A percentile compares a stretch with the other conserved stretches of the same genome.
These are phyloP conservation scores for Dendrobium officinale DNA, from an alignment of 106 monocot genomes.

Conservation along the genomic window DNA sequence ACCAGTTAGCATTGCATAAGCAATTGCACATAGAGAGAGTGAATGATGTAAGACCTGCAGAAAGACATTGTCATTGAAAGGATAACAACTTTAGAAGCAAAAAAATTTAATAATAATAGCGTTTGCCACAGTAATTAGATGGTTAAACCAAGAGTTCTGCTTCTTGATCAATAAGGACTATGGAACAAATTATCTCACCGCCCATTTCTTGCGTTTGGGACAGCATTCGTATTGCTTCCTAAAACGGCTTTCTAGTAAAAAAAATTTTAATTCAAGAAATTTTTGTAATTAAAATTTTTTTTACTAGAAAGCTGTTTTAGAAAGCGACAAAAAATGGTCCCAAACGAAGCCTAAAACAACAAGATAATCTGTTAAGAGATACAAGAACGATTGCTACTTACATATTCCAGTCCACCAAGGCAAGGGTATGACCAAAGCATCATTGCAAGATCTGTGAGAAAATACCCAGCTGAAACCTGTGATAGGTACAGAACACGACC, in stretches of 20 bases:
- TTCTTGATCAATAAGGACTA: neutral
- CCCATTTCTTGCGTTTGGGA: neutral
- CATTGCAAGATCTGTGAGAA: conserved; percentile 76
- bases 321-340: too few species aligned
- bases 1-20: conserved; percentile 68
- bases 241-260: too few species aligned
- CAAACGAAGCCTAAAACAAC: neutral
- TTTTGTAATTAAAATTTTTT: too few species aligned
- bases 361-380: conserved; percentile 32
- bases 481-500: neutral
- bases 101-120: neutral
- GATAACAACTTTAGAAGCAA: neutral
- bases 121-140: conserved; percentile 4
- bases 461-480: conserved; percentile 93
- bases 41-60: conserved; percentile 75
- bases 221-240: too few species aligned
- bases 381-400: conserved; percentile 41
- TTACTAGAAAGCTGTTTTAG: too few species aligned
- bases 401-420: conserved; percentile 94
- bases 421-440: conserved; percentile 91
- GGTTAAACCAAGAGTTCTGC: conserved; percentile 2
- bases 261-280: too few species aligned
- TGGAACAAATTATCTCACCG: neutral
- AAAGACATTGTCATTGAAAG: neutral
- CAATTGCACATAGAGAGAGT: conserved; percentile 55